Percentiles rank a stretch among this genome's conserved stretches.
Evolutionary conservation across 495 filamentous ascomycete genomes (phyloP).

Genomic region (Penicillium manginii): DNA sequence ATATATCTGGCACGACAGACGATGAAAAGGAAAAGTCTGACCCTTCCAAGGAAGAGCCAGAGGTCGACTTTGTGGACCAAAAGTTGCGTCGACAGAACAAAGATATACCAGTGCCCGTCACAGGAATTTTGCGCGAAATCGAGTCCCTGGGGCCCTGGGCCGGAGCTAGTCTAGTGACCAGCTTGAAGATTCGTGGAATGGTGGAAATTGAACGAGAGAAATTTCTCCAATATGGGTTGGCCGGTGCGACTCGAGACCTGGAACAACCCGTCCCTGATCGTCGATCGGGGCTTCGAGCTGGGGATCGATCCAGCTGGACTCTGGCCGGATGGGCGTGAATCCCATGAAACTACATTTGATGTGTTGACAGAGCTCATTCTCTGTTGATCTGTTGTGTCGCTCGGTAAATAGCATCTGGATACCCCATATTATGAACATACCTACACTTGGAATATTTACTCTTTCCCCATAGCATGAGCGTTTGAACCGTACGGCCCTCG

Average conservation of each 20-base stretch:
- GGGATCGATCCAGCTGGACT: slow-evolving; percentile 73
- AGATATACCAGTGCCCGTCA: slow-evolving; percentile 43
- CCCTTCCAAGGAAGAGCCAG: slow-evolving; percentile 33
- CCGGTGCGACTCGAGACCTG: slow-evolving; percentile 66
- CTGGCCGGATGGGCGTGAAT: slow-evolving; percentile 74
- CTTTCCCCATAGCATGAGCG: background rate
- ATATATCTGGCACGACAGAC: slow-evolving; percentile 44
- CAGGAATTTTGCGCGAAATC: slow-evolving; percentile 71
- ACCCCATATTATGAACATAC: slow-evolving; percentile 4
- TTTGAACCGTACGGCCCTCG: background rate
- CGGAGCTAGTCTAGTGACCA: slow-evolving; percentile 80
- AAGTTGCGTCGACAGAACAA: slow-evolving; percentile 58
- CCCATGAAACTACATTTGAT: background rate
- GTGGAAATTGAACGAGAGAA: slow-evolving; percentile 85
- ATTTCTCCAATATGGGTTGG: slow-evolving; percentile 76
- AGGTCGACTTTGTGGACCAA: slow-evolving; percentile 67
- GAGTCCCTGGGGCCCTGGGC: slow-evolving; percentile 88
- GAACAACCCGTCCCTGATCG: slow-evolving; percentile 60
- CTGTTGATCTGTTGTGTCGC: background rate
- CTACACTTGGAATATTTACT: background rate
- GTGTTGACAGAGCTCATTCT: background rate
- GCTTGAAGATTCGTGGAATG: slow-evolving; percentile 75
- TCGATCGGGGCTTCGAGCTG: slow-evolving; percentile 56
- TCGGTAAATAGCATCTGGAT: slow-evolving; percentile 5
- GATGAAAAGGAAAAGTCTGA: slow-evolving; percentile 43